Percentiles rank a stretch among this genome's conserved stretches.
Conservation (phyloP, 768 basidiomycete genomes). For the Suillus luteus region DNA sequence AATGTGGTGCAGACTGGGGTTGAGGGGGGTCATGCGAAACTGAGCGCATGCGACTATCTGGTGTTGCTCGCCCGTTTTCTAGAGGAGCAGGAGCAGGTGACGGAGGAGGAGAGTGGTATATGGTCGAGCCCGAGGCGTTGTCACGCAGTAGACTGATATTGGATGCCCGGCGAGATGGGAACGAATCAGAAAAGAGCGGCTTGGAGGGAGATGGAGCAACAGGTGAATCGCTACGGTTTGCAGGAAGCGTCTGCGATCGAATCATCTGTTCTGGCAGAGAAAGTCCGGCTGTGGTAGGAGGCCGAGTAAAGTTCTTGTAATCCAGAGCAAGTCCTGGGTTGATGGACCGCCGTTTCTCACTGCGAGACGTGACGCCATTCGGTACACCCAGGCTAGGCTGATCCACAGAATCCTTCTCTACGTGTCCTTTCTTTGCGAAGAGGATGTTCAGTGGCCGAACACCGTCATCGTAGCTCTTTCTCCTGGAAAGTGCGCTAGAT, state of each 20-base stretch:
- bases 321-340: slow-evolving; percentile 50
- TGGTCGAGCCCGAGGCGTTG: slow-evolving; percentile 28
- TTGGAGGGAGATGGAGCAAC: slow-evolving; percentile 22
- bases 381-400: slow-evolving; percentile 30
- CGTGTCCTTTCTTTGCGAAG: slow-evolving; percentile 24
- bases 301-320: slow-evolving; percentile 12
- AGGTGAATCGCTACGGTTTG: slow-evolving; percentile 28
- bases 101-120: slow-evolving; percentile 41
- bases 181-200: slow-evolving; percentile 17
- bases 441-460: slow-evolving; percentile 42
- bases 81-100: slow-evolving; percentile 33
- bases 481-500: slow-evolving; percentile 22
- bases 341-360: slow-evolving; percentile 54
- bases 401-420: slow-evolving; percentile 17
- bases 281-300: slow-evolving; percentile 18
- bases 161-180: slow-evolving; percentile 22
- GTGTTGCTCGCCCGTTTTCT: slow-evolving; percentile 35
- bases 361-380: slow-evolving; percentile 34
- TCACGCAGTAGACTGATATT: slow-evolving; percentile 31
- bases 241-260: slow-evolving; percentile 33
- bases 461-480: slow-evolving; percentile 48
- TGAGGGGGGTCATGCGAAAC: slow-evolving; percentile 33
- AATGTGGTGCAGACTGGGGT: slow-evolving; percentile 9
- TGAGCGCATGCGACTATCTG: slow-evolving; percentile 45
- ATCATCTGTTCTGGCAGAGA: slow-evolving; percentile 27